Evolutionary conservation across 805 yeast genomes (phyloP).

Genomic region (Saturnispora dispora): DNA sequence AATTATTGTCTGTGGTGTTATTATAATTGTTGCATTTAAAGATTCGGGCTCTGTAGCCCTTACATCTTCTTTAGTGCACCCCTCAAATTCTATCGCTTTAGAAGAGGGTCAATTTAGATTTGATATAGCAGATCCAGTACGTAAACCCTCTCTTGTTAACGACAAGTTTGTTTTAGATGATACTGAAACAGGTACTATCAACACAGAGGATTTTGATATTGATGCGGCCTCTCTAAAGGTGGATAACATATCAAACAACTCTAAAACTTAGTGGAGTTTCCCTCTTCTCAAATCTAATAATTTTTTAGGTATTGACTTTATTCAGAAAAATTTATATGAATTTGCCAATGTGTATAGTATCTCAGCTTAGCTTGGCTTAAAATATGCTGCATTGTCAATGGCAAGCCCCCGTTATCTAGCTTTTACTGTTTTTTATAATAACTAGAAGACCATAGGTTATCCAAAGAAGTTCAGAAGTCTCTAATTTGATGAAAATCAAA

Average conservation of each 20-base stretch:
- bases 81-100: neutral
- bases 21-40: conserved; percentile 47
- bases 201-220: conserved; percentile 1
- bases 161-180: neutral
- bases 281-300: too few species aligned
- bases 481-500: too few species aligned
- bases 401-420: neutral
- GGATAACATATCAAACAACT: neutral
- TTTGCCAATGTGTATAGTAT: too few species aligned
- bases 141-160: neutral
- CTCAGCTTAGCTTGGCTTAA: too few species aligned
- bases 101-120: neutral
- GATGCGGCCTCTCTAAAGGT: neutral
- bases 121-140: neutral
- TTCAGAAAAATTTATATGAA: too few species aligned
- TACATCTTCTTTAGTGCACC: neutral
- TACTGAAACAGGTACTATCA: neutral
- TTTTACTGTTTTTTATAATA: neutral
- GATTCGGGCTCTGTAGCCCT: neutral
- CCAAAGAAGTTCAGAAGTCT: too few species aligned
- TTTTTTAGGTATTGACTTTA: too few species aligned
- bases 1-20: conserved; percentile 59
- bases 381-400: neutral
- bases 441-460: too few species aligned
- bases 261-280: too few species aligned